phyloP scores from a whole-genome alignment of 1,284 basidiomycete genomes.

The Microbotryum silenes-acaulis region DNA sequence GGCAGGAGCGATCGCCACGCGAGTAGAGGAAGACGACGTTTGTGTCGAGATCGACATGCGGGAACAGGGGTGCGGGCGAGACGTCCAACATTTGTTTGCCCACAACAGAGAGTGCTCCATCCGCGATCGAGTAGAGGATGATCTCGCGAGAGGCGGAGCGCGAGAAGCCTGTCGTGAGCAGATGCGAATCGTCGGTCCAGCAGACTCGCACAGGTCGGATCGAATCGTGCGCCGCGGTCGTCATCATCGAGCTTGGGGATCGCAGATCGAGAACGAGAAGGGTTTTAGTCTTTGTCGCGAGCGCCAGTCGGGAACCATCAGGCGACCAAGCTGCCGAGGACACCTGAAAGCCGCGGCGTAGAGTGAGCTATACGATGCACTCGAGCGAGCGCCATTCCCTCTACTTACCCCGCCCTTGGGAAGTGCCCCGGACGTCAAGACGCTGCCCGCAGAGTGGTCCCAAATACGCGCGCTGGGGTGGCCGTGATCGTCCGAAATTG shows the following conservation, averaged over 20 bases:
- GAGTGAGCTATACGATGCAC: not conserved
- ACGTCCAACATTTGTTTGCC: slow-evolving; percentile 42
- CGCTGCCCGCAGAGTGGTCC: slow-evolving; percentile 31
- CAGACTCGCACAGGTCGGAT: slow-evolving; percentile 43
- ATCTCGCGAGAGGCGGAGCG: slow-evolving; percentile 44
- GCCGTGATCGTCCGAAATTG: slow-evolving; percentile 42
- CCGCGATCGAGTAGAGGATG: slow-evolving; percentile 39
- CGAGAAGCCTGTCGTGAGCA: slow-evolving; percentile 45
- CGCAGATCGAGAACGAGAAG: slow-evolving; percentile 44
- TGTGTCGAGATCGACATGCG: slow-evolving; percentile 45
- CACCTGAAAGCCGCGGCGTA: slow-evolving; percentile 21
- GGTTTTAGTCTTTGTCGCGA: slow-evolving; percentile 44
- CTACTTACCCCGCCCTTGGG: not conserved
- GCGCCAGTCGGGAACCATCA: slow-evolving; percentile 40
- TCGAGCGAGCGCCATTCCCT: not conserved
- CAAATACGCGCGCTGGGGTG: slow-evolving; percentile 39
- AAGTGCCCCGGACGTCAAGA: not conserved
- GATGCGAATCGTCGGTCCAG: slow-evolving; percentile 42
- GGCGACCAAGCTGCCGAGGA: slow-evolving; percentile 42
- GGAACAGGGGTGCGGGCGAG: slow-evolving; percentile 46
- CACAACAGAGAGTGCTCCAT: slow-evolving; percentile 27
- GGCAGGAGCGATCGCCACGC: slow-evolving; percentile 45
- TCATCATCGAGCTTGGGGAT: slow-evolving; percentile 9
- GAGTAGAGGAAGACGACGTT: slow-evolving; percentile 45
- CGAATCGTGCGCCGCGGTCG: slow-evolving; percentile 41